These are phyloP conservation scores for Oryza nivara DNA, from an alignment of 176 grass and related monocot genomes.

Conservation along the genomic window DNA sequence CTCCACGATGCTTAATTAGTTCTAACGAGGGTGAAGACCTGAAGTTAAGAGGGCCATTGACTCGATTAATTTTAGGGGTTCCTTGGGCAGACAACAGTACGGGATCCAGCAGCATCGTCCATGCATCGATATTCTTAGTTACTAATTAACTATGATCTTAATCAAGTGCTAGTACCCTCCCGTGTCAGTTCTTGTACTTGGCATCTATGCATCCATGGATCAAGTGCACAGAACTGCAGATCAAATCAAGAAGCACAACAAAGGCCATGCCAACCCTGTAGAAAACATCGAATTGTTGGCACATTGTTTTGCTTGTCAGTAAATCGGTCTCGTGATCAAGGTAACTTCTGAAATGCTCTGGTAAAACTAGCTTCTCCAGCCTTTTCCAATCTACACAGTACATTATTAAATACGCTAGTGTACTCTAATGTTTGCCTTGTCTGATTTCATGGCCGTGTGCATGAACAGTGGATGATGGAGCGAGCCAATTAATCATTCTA, in stretches of 20 bases:
- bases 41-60: not conserved
- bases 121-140: not conserved
- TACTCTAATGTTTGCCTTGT: not conserved
- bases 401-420: not conserved
- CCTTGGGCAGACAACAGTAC: not conserved
- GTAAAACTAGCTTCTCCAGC: not conserved
- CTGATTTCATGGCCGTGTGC: not conserved
- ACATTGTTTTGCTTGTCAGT: not conserved
- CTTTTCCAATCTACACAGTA: not conserved
- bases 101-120: not conserved
- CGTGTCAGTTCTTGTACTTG: not conserved
- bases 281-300: not conserved
- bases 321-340: not conserved
- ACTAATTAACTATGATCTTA: not conserved
- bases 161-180: not conserved
- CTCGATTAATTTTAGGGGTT: constrained; percentile 3
- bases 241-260: not conserved
- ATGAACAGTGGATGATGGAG: not conserved
- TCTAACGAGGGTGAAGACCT: not conserved
- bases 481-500: not conserved
- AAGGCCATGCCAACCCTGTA: not conserved
- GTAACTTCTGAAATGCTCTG: not conserved
- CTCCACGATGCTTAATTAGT: not conserved
- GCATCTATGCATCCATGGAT: not conserved
- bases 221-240: not conserved